Conservation (phyloP, 805 yeast species). For the Priceomyces castillae region DNA sequence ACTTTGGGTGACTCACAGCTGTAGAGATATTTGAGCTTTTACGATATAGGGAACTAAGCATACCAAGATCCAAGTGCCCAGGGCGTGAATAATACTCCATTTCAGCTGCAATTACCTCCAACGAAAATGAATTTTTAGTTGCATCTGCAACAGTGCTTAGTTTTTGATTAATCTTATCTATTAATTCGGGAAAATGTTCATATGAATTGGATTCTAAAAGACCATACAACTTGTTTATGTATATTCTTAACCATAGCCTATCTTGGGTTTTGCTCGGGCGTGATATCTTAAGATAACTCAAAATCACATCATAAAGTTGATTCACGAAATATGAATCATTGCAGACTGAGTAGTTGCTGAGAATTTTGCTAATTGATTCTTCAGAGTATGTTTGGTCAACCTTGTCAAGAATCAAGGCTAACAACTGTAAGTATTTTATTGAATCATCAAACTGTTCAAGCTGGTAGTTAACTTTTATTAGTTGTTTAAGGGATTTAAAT, state of each 20-base stretch:
- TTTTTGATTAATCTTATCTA: slow-evolving; percentile 35
- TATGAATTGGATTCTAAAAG: slow-evolving; percentile 29
- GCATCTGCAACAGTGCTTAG: slow-evolving; percentile 42
- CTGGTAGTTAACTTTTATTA: slow-evolving; percentile 34
- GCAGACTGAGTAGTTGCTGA: slow-evolving; percentile 30
- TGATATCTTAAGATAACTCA: slow-evolving; percentile 21
- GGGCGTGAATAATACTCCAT: slow-evolving; percentile 50
- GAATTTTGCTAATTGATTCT: slow-evolving; percentile 37
- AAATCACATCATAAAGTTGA: slow-evolving; percentile 29
- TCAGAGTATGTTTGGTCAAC: slow-evolving; percentile 37
- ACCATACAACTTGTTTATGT: slow-evolving; percentile 42
- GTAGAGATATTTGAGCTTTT: slow-evolving; percentile 44
- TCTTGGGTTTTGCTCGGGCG: slow-evolving; percentile 25
- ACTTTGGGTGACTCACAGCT: slow-evolving; percentile 73
- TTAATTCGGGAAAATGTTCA: slow-evolving; percentile 31
- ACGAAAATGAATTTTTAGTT: slow-evolving; percentile 43
- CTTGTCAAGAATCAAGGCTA: slow-evolving; percentile 22
- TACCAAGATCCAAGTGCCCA: slow-evolving; percentile 28
- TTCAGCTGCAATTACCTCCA: slow-evolving; percentile 68
- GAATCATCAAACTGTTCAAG: slow-evolving; percentile 21
- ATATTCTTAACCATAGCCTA: slow-evolving; percentile 48
- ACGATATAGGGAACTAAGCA: slow-evolving; percentile 48
- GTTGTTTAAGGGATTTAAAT: slow-evolving; percentile 41
- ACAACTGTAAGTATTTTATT: slow-evolving; percentile 18
- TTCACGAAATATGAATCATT: slow-evolving; percentile 27